Base-by-base conservation (phyloP, 352 stramenopile species). In the Phytopythium helicoides region DNA sequence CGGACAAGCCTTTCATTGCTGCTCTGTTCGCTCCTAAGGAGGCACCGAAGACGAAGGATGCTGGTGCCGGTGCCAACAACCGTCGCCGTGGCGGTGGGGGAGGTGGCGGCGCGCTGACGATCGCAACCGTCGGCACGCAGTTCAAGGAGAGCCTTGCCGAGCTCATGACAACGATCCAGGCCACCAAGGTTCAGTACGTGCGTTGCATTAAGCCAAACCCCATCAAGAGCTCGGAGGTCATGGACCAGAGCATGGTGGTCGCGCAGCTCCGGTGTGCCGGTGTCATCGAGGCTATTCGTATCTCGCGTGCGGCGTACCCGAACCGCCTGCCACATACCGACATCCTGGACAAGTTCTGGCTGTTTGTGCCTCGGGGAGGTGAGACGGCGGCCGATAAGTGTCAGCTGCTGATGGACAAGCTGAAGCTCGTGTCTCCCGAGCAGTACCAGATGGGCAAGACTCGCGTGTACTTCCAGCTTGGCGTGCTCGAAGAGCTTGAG, bases 151-250 rank as follows among this genome's bases (percentile, higher is more conserved):
- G 98, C 46, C 73, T 99, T 6, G 85, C 83, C 46, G 78, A 96
- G 55, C 80, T 99, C 25, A 96, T 99, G 60, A 81, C 79, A 15
- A 97, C 89, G 42, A 93, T 99, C 33, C 86, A 96, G 22, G 73
- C 85, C 42, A 98, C 95, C 6, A 90, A 98, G 48, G 94, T 98
- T 1, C 96, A 99, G 56, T 99, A 99, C 58, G 96, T 99, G 34
- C 87, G 97, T n/a, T 99, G 97, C 66, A 96, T 99, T 54, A 99
- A 99, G 67, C 96, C 97, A 1, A 99, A 99, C 70, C 94, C 98
- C 60, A 78, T 87, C 18, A 97, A 99, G 48, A 97, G 96, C 59
- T 58, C 80, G 2, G 56, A 60, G 4, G 69, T 78, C 65, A 81
- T 99, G 68, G 89, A 97, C 52, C 73, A 97, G 41, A 78, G 84